Base-by-base conservation (phyloP, 768 basidiomycete genomes). In the Agrocybe chaxingu region DNA sequence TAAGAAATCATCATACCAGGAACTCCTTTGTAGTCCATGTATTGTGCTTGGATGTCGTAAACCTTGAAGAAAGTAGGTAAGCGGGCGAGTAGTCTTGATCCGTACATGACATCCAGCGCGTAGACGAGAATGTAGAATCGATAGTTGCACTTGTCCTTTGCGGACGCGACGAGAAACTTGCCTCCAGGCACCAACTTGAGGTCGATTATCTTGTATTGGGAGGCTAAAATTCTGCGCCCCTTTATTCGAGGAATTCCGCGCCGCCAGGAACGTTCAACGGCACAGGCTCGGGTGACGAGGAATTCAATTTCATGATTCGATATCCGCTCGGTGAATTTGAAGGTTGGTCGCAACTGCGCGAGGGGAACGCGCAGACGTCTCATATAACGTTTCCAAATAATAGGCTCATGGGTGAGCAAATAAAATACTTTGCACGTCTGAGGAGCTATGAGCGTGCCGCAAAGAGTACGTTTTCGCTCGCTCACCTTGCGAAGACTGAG, bases 331-430 rank as follows among this genome's bases (percentile, higher is more conserved):
- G 64, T 65, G 57, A 80, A 79, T 31, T 74, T 72, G 53, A 73
- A 70, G 0, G 81, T 82, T 0, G 85, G 85, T 1, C 84, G 82
- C 4, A 85, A 65, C 3, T 81, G 82, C 4, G 84, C 78, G 12
- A 84, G 65, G 7, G 80, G 81, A n/a, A 82, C 69, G 19, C 71
- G 71, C 54, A 85, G 70, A n/a, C 67, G 62, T 36, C 68, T 63
- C 51, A 88, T 67, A 52, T 84, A 79, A 12, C 78, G 77, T 62
- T 82, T 85, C 87, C 87, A 88, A 36, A 87, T 80, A 41, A 79
- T 66, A 12, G 84, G 78, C 55, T 87, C 79, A 50, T 87, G 82
- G 0, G 84, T 85, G 51, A 88, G 71, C 30, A 81, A 63, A 57
- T 78, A 85, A 57, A 82, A 81, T 3, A 74, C 60, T 56, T 74